Evolutionary conservation across 805 yeast genomes (phyloP), one percentile per base, ranked within the genome.

Genomic region (Maudiozyma bulderi): DNA sequence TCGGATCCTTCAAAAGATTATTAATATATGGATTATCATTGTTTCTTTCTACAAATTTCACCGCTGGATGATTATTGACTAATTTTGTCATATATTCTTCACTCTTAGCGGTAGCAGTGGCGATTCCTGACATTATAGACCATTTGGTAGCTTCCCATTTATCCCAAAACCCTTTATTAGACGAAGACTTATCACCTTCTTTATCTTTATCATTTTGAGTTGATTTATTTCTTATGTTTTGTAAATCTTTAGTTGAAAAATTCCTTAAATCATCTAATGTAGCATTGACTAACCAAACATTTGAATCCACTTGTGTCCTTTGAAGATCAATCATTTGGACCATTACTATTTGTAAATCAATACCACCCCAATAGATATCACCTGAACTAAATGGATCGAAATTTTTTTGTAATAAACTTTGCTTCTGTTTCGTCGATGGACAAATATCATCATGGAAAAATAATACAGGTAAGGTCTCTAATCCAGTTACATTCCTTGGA

Each of bases 401-500:
- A 11, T 76, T 70, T 57, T 78, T 78, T 55, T 77, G 79, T 47
- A 82, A 75, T 47, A 77, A 61, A 46, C 77, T 75, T 53, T 81
- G 84, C 53, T 78, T 82, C 52, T 75, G 67, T 45, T 75, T 69
- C 0, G 95, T 87, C 40, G 91, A 84, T 6, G 86, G 82, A 34
- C 84, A 78, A 57, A 86, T 90, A 48, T 86, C 84, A 61, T 93
- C 99, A 66, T 93, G 99, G 71, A 93, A 90, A 65, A 90, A 93
- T 40, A 93, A 59, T 5, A 89, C 83, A 0, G 98, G 98, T 14
- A 88, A 67, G 42, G 81, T 78, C 48, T 79, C 84, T 40, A 69
- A 78, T 33, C 67, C 62, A 26, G 48, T 69, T 15, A 56, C 52
- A 3, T 13, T 28, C 54, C 77, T 77, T 1, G 91, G 78, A 64